phyloP scores from a whole-genome alignment of 179 eudicot species.

The Heliamphora pulchella region DNA sequence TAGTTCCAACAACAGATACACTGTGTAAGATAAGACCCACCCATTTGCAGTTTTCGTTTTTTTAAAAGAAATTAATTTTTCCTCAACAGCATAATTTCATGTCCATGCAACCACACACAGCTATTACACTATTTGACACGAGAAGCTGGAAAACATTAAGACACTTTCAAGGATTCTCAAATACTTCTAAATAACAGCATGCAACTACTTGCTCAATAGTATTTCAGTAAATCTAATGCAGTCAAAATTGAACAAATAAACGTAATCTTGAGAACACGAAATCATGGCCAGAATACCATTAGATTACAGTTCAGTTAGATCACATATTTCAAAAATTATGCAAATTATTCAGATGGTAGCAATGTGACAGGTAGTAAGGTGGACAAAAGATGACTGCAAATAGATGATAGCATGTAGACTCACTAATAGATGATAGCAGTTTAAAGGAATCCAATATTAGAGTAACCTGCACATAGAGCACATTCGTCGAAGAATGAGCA shows the following conservation, averaged over 20 bases:
- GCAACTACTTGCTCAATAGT: neutral
- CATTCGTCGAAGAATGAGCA: conserved; percentile 64
- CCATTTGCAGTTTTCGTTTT: neutral
- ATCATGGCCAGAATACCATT: neutral
- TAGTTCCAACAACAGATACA: no score
- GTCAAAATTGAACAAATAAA: neutral
- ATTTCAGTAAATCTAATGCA: neutral
- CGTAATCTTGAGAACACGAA: neutral
- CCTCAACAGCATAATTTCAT: neutral
- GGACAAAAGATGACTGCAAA: neutral
- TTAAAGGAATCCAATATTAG: neutral
- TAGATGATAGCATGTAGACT: neutral
- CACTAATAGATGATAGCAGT: neutral
- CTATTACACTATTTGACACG: neutral
- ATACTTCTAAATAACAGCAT: neutral
- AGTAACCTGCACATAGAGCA: conserved; percentile 80
- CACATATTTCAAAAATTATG: conserved; percentile 4
- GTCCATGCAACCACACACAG: neutral
- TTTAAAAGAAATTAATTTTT: neutral
- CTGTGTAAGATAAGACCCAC: neutral
- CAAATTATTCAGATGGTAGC: neutral
- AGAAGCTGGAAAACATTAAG: neutral
- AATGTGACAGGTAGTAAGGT: neutral
- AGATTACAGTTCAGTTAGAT: neutral
- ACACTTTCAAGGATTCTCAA: neutral